Percentiles rank a stretch among this genome's conserved stretches.
Conservation (phyloP, 2,329 filamentous ascomycete genomes). For the Colletotrichum endophyticum region DNA sequence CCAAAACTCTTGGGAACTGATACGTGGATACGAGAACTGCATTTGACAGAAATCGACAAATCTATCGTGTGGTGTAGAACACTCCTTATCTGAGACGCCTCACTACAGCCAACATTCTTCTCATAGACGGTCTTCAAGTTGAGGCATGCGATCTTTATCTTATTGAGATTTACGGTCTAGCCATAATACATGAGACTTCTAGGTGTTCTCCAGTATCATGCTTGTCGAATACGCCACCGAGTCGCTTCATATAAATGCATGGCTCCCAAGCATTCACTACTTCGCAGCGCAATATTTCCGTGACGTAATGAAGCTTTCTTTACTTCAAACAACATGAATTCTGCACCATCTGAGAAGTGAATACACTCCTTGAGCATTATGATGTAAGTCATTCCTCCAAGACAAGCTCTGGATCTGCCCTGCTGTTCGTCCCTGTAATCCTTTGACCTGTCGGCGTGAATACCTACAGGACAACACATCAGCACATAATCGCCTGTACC, state of each 20-base stretch:
- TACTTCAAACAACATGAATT: neutral
- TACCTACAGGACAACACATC: neutral
- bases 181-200: neutral
- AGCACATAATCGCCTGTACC: neutral
- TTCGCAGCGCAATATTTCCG: neutral
- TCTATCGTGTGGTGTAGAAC: neutral
- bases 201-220: neutral
- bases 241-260: neutral
- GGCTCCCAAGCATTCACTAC: neutral
- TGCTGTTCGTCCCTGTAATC: neutral
- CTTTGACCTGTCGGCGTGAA: neutral
- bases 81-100: neutral
- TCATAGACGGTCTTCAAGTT: neutral
- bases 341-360: neutral
- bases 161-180: fast-evolving
- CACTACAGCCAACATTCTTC: neutral
- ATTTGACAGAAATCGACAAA: neutral
- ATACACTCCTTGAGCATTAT: neutral
- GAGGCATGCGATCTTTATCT: neutral
- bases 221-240: neutral
- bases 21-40: fast-evolving
- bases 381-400: neutral
- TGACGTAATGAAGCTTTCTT: neutral
- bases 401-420: neutral
- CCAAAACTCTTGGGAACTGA: neutral